A percentile compares a stretch with the other conserved stretches of the same genome.
phyloP scores from a whole-genome alignment of 163 green algal species.

The Prototheca stagnorum region DNA sequence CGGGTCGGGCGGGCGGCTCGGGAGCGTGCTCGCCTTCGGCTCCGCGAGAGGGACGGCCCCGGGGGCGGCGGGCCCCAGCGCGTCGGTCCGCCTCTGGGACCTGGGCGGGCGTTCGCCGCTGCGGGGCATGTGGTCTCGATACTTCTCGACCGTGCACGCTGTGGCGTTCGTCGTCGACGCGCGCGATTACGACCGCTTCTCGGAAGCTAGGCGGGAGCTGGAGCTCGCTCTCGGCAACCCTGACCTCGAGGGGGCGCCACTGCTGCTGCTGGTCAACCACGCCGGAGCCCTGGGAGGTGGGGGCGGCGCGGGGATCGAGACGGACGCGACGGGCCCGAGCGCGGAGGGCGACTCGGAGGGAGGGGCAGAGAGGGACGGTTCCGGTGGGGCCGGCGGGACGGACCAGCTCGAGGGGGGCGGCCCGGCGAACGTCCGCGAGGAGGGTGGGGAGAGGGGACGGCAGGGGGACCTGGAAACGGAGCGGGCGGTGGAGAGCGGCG shows the following conservation, averaged over 20 bases:
- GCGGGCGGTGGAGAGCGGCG: too few relatives aligned
- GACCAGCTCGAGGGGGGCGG: too few relatives aligned
- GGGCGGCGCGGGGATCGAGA: neutral
- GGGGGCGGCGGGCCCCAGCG: slow-evolving; percentile 28
- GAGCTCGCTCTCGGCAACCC: slow-evolving; percentile 42
- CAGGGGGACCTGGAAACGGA: too few relatives aligned
- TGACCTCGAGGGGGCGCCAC: slow-evolving; percentile 58
- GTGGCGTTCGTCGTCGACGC: slow-evolving; percentile 87
- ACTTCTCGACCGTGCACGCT: slow-evolving; percentile 84
- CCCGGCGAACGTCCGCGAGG: too few relatives aligned
- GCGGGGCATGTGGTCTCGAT: slow-evolving; percentile 92
- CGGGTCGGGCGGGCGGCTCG: too few relatives aligned
- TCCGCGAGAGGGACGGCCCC: too few relatives aligned
- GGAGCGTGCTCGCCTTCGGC: too few relatives aligned
- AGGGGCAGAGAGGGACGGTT: too few relatives aligned
- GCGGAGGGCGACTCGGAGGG: too few relatives aligned
- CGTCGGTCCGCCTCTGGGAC: slow-evolving; percentile 70
- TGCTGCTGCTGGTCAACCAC: slow-evolving; percentile 76
- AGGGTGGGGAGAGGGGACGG: too few relatives aligned
- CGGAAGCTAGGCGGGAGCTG: slow-evolving; percentile 62
- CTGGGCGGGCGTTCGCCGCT: slow-evolving; percentile 70
- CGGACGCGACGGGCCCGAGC: too few relatives aligned
- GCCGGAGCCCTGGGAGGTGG: slow-evolving; percentile 20
- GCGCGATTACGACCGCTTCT: slow-evolving; percentile 36
- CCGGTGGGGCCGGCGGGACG: too few relatives aligned